Conservation (phyloP, 495 filamentous ascomycete species). For the Wilcoxina mikolae region DNA sequence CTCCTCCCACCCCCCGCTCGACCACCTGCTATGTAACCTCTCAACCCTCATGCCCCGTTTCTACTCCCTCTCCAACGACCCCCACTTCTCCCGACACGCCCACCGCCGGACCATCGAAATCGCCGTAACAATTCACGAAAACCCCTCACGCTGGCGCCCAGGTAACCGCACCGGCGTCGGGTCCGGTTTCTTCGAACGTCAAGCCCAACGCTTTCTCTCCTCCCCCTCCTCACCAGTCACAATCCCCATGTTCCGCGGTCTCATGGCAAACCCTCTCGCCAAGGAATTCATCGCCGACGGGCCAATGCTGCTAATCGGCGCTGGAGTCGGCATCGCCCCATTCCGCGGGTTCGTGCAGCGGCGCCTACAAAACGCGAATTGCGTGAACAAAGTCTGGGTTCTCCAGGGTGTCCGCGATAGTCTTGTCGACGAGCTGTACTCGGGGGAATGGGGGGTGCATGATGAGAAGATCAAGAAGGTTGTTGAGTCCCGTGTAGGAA, state of each 20-base stretch:
- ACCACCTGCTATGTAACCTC: conserved; percentile 63
- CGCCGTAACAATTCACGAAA: conserved; percentile 86
- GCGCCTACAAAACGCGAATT: conserved; percentile 85
- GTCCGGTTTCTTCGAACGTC: conserved; percentile 72
- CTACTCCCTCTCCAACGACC: conserved; percentile 94
- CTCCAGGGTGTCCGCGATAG: conserved; percentile 92
- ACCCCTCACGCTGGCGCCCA: conserved; percentile 51
- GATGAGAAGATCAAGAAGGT: conserved; percentile 87
- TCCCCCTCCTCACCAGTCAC: conserved; percentile 41
- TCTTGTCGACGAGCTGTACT: conserved; percentile 85
- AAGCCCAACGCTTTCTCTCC: conserved; percentile 53
- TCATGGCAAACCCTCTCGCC: conserved; percentile 96
- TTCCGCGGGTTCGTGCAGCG: conserved; percentile 96
- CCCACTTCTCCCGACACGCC: conserved; percentile 62
- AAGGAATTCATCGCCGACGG: conserved; percentile 79
- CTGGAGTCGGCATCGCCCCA: conserved; percentile 89
- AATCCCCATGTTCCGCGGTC: conserved; percentile 90
- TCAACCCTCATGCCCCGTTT: conserved; percentile 89
- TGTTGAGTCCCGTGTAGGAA: conserved; percentile 67
- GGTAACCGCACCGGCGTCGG: conserved; percentile 55
- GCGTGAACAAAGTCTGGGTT: conserved; percentile 98
- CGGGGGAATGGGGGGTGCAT: conserved; percentile 87
- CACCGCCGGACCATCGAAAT: conserved; percentile 79
- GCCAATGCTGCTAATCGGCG: conserved; percentile 93
- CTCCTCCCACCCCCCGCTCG: conserved; percentile 70